phyloP scores from a whole-genome alignment of 2,329 filamentous ascomycete species.

The Macrophomina phaseolina region DNA sequence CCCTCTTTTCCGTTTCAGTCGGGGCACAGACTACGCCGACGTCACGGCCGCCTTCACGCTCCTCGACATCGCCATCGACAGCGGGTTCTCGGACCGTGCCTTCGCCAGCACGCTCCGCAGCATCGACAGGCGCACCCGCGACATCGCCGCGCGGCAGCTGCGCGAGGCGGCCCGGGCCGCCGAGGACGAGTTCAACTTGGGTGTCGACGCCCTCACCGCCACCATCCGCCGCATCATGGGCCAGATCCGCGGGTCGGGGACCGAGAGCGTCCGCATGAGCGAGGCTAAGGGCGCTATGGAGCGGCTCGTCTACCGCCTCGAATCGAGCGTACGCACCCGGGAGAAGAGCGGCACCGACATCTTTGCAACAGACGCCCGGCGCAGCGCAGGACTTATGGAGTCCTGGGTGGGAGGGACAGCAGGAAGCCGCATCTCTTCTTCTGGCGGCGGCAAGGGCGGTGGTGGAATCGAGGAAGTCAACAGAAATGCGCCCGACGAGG shows the following conservation, averaged over 20 bases:
- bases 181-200: constrained; percentile 67
- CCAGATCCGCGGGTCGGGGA: constrained; percentile 57
- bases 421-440: neutral
- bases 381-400: constrained; percentile 13
- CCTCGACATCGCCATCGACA: constrained; percentile 77
- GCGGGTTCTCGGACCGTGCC: constrained; percentile 52
- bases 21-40: constrained; percentile 69
- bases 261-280: constrained; percentile 70
- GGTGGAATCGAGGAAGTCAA: constrained; percentile 19
- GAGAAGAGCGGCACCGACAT: constrained; percentile 21
- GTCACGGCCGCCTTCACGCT: constrained; percentile 70
- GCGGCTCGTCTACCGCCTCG: constrained; percentile 73
- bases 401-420: constrained; percentile 1
- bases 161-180: constrained; percentile 27
- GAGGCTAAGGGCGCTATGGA: constrained; percentile 80
- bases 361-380: neutral
- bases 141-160: constrained; percentile 20
- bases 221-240: constrained; percentile 32
- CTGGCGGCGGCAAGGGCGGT: constrained; percentile 2
- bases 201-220: constrained; percentile 70
- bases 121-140: constrained; percentile 33
- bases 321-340: constrained; percentile 43
- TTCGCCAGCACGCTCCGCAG: constrained; percentile 32
- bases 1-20: constrained; percentile 59
- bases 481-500: constrained; percentile 15